Base-by-base conservation (phyloP, 495 filamentous ascomycete genomes). In the Aspergillus leporis region DNA sequence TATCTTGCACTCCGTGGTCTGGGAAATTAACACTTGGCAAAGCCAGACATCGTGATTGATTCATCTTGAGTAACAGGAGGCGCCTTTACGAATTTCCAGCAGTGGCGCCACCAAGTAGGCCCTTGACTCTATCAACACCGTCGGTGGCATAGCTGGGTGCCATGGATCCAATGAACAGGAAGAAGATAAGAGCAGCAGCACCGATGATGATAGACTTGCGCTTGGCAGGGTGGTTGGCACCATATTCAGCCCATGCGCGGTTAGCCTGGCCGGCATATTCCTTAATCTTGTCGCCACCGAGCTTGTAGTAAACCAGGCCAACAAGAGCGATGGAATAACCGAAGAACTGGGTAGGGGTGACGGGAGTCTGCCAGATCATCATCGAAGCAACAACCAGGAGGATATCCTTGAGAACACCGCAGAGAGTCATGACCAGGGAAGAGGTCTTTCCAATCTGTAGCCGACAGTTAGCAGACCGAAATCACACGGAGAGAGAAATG, bases 361-460 rank as follows among this genome's bases (percentile, higher is more conserved):
- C 88, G 22, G 87, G 85, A 60, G 91, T 94, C 57, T 87, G 80
- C 88, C 91, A 97, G 73, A 98, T 88, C 60, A 90, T 68, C 83
- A 97, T 94, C 56, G 91, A 96, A 53, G 90, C 90, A 54, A 80
- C 77, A 50, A 98, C 93, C 30, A 98, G 89, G 59, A 98, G 85
- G 64, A 98, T 93, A 81, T 98, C 94, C 83, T 98, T 98, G 69
- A 98, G 86, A 58, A 98, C 93, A 79, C 94, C 94, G 76, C 91
- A 98, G 51, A 98, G 89, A 40, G 94, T 98, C 73, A 97, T 90
- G 69, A 97, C 92, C 45, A 98, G 85, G 51, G 92, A 93, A 0
- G 93, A 97, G 22, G 94, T 98, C 80, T 91, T 93, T 77, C 94
- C 94, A 74, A 98, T 98, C 92, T 97, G 64, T 54, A 43, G 53